phyloP scores from a whole-genome alignment of 495 filamentous ascomycete genomes.

The Peziza echinospora region DNA sequence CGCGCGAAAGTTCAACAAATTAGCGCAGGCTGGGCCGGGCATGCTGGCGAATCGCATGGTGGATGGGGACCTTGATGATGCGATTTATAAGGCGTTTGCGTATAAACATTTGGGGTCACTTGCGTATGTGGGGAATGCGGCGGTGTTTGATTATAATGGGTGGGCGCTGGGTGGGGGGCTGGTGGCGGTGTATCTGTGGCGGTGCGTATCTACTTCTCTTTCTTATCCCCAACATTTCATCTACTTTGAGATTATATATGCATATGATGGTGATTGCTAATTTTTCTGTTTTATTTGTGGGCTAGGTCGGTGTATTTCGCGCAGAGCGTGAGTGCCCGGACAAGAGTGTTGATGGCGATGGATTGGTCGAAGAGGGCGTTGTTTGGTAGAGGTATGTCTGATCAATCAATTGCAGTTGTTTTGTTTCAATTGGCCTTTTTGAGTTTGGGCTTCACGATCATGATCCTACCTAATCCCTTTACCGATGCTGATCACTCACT shows the following conservation, averaged over 20 bases:
- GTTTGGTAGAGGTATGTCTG: constrained; percentile 83
- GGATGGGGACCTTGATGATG: constrained; percentile 80
- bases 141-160: constrained; percentile 71
- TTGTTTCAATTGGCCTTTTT: too few species aligned
- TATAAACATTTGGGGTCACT: constrained; percentile 81
- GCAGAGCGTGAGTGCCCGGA: constrained; percentile 86
- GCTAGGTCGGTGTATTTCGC: constrained; percentile 97
- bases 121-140: constrained; percentile 90
- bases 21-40: constrained; percentile 59
- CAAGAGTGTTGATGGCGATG: constrained; percentile 80
- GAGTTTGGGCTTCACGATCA: too few species aligned
- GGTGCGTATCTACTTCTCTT: too few species aligned
- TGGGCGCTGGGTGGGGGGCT: constrained; percentile 64
- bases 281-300: too few species aligned
- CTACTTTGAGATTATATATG: not conserved
- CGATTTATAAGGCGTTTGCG: constrained; percentile 87
- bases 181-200: constrained; percentile 89
- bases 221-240: too few species aligned
- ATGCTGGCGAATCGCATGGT: constrained; percentile 54
- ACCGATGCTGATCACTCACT: too few species aligned
- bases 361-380: constrained; percentile 91
- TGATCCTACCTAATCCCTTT: too few species aligned
- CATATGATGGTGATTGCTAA: not conserved
- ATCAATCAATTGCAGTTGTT: too few species aligned
- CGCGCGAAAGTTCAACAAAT: constrained; percentile 79